Evolutionary conservation across 495 filamentous ascomycete species (phyloP), one percentile per base, ranked within the genome.

Genomic region (Podospora conica): DNA sequence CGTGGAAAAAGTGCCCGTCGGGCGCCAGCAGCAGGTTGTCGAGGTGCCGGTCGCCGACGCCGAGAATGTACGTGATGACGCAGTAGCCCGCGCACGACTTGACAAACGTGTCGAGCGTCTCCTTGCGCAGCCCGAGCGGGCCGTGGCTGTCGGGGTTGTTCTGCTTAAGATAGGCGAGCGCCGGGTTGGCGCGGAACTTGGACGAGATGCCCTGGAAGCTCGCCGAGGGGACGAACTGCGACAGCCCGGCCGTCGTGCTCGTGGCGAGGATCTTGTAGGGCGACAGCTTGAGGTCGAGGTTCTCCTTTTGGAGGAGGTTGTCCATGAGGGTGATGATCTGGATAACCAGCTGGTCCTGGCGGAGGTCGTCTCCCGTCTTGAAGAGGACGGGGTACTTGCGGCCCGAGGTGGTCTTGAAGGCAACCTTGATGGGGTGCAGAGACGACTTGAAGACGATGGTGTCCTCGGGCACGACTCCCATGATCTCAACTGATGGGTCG

Each of bases 301-400:
- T 99, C 73, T 98, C 95, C 70, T 98, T 97, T 58, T 89, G 90
- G 12, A 99, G 85, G 18, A 99, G 88, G 27, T 93, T 90, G 71
- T 99, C 95, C 95, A 99, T 99, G 58, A 99, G 84, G 1, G 90
- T 96, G 75, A 99, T 96, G 70, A 98, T 97, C 68, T 99, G 95
- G 67, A 99, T 96, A 57, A 98, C 93, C 0, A 99, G 86, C 76
- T 99, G 95, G 71, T 99, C 95, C 77, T 99, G 95, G 0, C 95
- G 90, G 53, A 99, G 84, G 73, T 99, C 95, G 72, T 99, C 95
- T 53, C 95, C 95, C 3, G 92, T 93, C 77, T 99, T 99, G 85
- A 98, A 98, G 56, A 97, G 87, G 60, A 99, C 88, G 20, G 92
- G 89, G 75, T 98, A 98, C 66, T 88, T 89, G 53, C 82, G 80